These are phyloP conservation scores for Oryza coarctata DNA, from an alignment of 176 grass and related monocot genomes.

Conservation along the genomic window DNA sequence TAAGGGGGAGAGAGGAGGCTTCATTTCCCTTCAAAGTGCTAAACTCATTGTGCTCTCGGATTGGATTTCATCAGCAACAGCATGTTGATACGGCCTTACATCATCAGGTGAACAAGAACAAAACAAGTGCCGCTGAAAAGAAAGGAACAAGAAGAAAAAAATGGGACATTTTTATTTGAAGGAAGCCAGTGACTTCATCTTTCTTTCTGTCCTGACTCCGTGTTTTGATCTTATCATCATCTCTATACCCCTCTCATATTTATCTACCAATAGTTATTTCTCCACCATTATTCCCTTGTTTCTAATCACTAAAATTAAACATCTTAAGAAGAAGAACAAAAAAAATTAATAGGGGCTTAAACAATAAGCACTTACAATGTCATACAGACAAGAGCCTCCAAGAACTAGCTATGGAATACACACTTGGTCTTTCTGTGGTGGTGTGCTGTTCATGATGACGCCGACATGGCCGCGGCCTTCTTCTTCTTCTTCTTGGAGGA, in stretches of 20 bases:
- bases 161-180: conserved; percentile 33
- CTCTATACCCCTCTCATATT: conserved; percentile 46
- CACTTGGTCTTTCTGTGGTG: conserved; percentile 38
- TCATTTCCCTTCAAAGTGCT: no score
- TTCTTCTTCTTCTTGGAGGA: conserved; percentile 38
- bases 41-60: no score
- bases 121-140: conserved; percentile 33
- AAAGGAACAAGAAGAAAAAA: not conserved
- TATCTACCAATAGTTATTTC: conserved; percentile 36
- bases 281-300: conserved; percentile 38
- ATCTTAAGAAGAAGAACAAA: conserved; percentile 11
- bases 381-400: conserved; percentile 43
- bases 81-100: conserved; percentile 26
- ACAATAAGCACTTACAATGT: conserved; percentile 43
- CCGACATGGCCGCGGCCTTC: conserved; percentile 46
- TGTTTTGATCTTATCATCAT: conserved; percentile 49
- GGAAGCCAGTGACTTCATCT: conserved; percentile 63
- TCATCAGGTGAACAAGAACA: conserved; percentile 42
- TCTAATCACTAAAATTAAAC: conserved; percentile 30
- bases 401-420: conserved; percentile 53
- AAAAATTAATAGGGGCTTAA: conserved; percentile 33
- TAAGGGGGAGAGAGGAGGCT: no score
- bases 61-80: not conserved
- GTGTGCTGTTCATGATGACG: conserved; percentile 41
- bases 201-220: conserved; percentile 55